Conservation (phyloP, 805 yeast genomes). For the Sugiyamaella floridensis region DNA sequence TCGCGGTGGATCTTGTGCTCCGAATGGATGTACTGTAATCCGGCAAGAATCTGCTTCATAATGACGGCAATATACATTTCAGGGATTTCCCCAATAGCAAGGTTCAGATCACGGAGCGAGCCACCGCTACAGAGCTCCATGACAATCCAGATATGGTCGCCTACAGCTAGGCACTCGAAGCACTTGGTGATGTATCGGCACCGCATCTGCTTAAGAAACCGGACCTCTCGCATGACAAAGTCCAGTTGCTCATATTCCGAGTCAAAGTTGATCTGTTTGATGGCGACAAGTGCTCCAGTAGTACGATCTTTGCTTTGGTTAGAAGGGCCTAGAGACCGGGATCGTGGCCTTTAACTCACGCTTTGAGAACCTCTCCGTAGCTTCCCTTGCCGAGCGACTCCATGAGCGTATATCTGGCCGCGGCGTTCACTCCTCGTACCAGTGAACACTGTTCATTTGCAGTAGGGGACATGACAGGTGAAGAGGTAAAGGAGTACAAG, state of each 20-base stretch:
- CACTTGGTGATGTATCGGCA: conserved; percentile 62
- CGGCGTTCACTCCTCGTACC: not conserved
- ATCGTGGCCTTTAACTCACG: conserved; percentile 7
- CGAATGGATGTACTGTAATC: conserved; percentile 68
- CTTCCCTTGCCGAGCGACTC: conserved; percentile 22
- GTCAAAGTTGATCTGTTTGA: conserved; percentile 46
- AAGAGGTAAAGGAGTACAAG: too few species aligned
- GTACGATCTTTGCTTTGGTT: conserved; percentile 22
- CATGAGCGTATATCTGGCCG: not conserved
- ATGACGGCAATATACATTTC: conserved; percentile 61
- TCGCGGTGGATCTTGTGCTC: conserved; percentile 82
- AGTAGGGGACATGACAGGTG: too few species aligned
- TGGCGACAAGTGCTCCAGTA: conserved; percentile 54
- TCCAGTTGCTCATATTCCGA: conserved; percentile 69
- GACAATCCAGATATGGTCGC: conserved; percentile 72
- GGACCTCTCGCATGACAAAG: conserved; percentile 55
- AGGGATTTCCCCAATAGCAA: conserved; percentile 41
- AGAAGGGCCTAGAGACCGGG: not conserved
- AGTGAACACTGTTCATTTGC: not conserved
- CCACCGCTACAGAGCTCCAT: conserved; percentile 98
- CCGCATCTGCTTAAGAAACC: conserved; percentile 57
- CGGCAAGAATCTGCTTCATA: conserved; percentile 55
- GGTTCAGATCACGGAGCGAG: conserved; percentile 58
- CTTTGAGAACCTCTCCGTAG: conserved; percentile 23
- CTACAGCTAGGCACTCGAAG: conserved; percentile 55